These are phyloP conservation scores for Dentipellis fragilis DNA, from an alignment of 768 basidiomycete species.

Conservation along the genomic window DNA sequence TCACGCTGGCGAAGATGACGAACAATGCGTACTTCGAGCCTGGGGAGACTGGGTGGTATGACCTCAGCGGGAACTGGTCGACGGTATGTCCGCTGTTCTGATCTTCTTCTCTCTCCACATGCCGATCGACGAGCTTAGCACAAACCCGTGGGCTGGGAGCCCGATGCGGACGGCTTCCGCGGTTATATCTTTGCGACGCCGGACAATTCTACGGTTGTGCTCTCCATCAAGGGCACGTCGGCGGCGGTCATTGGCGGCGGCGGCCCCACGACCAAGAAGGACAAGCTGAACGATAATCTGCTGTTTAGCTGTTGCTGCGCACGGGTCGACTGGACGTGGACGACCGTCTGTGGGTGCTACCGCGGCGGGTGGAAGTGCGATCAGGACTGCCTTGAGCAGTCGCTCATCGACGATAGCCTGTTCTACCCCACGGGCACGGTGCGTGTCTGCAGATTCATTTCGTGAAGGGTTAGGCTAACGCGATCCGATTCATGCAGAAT, in stretches of 20 bases:
- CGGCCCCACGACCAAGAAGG: constrained; percentile 77
- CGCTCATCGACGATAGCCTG: constrained; percentile 70
- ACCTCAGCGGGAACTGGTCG: constrained; percentile 53
- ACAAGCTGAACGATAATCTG: constrained; percentile 93
- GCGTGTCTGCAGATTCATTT: constrained; percentile 16
- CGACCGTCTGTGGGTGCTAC: constrained; percentile 84
- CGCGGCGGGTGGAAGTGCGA: constrained; percentile 68
- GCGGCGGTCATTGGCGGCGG: constrained; percentile 54
- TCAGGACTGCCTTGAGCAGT: constrained; percentile 67
- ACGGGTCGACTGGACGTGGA: constrained; percentile 90
- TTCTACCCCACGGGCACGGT: constrained; percentile 86
- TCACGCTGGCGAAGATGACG: constrained; percentile 82
- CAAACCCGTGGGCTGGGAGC: constrained; percentile 83
- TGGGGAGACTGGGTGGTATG: constrained; percentile 60
- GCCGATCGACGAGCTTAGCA: constrained; percentile 26
- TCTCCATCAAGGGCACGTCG: constrained; percentile 92
- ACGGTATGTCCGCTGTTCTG: constrained; percentile 22
- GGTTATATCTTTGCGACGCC: constrained; percentile 84
- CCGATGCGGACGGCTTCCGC: constrained; percentile 80
- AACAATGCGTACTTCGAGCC: constrained; percentile 64
- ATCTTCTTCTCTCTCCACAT: neutral
- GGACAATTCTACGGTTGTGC: constrained; percentile 78
- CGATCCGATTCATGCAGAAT: constrained; percentile 37
- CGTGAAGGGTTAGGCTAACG: neutral
- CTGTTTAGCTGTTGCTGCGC: constrained; percentile 96